Percentiles rank a stretch among this genome's conserved stretches.
phyloP scores from a whole-genome alignment of 108 stramenopile species.

The Stephanodiscus minutulus region DNA sequence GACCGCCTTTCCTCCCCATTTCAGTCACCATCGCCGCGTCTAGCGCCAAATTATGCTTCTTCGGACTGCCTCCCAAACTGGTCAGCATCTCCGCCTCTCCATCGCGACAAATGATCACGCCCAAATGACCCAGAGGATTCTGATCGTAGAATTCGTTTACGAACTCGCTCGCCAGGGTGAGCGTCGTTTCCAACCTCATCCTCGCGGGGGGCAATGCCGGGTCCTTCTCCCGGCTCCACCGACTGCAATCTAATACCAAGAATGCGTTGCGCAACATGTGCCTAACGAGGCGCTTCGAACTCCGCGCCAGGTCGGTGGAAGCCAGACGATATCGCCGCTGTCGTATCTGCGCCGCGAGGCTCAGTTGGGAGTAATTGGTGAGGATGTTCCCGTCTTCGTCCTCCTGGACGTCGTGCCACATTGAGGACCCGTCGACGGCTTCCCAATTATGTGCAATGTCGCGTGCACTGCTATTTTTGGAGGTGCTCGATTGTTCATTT shows the following conservation, averaged over 20 bases:
- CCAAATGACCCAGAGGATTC: slow-evolving; percentile 85
- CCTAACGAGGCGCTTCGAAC: slow-evolving; percentile 70
- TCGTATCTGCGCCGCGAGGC: slow-evolving; percentile 64
- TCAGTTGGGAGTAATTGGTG: slow-evolving; percentile 45
- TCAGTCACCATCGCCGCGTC: slow-evolving; percentile 50
- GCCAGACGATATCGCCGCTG: slow-evolving; percentile 73
- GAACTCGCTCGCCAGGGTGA: slow-evolving; percentile 62
- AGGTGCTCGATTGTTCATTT: slow-evolving; percentile 7
- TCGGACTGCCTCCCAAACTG: slow-evolving; percentile 60
- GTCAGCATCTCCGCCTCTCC: slow-evolving; percentile 87
- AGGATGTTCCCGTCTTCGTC: slow-evolving; percentile 83
- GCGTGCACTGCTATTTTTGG: slow-evolving; percentile 9
- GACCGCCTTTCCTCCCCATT: slow-evolving; percentile 47
- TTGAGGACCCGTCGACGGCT: slow-evolving; percentile 54
- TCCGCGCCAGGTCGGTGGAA: slow-evolving; percentile 69
- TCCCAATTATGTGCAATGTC: slow-evolving; percentile 68
- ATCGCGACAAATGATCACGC: slow-evolving; percentile 64
- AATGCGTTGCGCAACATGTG: slow-evolving; percentile 89
- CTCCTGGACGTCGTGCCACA: slow-evolving; percentile 82
- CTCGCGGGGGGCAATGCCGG: slow-evolving; percentile 62
- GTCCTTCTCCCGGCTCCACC: slow-evolving; percentile 77
- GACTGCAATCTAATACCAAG: slow-evolving; percentile 71
- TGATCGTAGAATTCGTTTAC: slow-evolving; percentile 83
- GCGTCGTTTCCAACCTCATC: slow-evolving; percentile 64
- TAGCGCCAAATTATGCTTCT: slow-evolving; percentile 71